Evolutionary conservation across 1,284 basidiomycete genomes (phyloP).

Genomic region (Sanguinoderma infundibulare): DNA sequence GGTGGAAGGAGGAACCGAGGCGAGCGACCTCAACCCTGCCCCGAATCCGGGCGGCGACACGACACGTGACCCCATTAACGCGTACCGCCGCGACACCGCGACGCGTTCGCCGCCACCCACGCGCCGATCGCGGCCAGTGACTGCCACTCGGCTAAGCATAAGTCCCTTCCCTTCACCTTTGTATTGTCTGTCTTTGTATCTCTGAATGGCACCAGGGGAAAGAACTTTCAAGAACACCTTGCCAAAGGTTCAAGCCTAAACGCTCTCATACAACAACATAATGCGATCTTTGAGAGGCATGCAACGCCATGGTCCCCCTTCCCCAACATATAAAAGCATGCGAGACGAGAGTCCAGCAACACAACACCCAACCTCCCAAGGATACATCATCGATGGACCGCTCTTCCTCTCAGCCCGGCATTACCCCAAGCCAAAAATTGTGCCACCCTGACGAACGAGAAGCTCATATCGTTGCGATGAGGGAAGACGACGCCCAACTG

Average conservation of each 20-base stretch:
- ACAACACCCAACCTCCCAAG: neutral
- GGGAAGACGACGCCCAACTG: neutral
- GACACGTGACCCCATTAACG: slow-evolving; percentile 17
- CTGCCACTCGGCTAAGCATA: neutral
- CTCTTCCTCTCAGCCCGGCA: neutral
- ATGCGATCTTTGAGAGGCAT: neutral
- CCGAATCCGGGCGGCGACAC: slow-evolving; percentile 1
- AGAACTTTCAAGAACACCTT: too few species aligned
- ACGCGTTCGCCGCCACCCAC: neutral
- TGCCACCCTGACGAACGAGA: neutral
- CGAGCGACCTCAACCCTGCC: slow-evolving; percentile 9
- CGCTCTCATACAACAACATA: neutral
- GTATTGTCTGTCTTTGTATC: neutral
- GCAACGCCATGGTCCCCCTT: neutral
- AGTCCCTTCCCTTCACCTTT: neutral
- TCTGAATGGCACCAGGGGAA: neutral
- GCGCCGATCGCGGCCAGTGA: neutral
- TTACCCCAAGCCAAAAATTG: neutral
- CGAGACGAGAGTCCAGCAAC: neutral
- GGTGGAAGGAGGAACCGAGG: slow-evolving; percentile 6
- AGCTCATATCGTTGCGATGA: neutral
- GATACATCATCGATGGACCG: neutral
- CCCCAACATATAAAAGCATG: neutral
- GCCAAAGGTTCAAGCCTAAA: neutral
- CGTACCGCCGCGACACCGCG: slow-evolving; percentile 9